These are phyloP conservation scores for Hevea brasiliensis DNA, from an alignment of 345 rosid genomes.

Conservation along the genomic window DNA sequence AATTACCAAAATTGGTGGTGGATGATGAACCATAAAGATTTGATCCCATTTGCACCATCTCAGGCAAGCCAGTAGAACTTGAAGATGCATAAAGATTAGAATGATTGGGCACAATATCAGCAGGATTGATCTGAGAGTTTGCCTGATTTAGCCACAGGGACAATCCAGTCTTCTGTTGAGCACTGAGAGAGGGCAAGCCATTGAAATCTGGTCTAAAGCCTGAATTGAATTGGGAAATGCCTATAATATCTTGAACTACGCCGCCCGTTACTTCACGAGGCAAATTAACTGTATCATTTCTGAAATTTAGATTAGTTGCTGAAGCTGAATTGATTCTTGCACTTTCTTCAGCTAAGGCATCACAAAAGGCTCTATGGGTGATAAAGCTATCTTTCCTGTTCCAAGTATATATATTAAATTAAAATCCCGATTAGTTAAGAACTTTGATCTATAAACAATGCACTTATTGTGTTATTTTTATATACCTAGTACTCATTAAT, in stretches of 20 bases:
- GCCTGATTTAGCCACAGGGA: conserved; percentile 28
- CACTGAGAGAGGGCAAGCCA: conserved; percentile 25
- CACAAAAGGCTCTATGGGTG: conserved; percentile 95
- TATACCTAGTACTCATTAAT: conserved; percentile 21
- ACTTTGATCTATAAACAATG: background rate
- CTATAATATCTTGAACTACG: conserved; percentile 49
- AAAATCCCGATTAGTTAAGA: conserved; percentile 12
- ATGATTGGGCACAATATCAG: conserved; percentile 6
- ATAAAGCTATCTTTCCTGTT: conserved; percentile 93
- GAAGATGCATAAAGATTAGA: conserved; percentile 17
- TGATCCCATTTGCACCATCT: conserved; percentile 57
- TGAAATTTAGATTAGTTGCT: conserved; percentile 58
- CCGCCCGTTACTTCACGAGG: conserved; percentile 49
- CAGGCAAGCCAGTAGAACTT: conserved; percentile 45
- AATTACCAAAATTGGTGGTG: conserved; percentile 45
- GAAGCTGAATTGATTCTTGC: conserved; percentile 55
- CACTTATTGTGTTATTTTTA: background rate
- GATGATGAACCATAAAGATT: conserved; percentile 55
- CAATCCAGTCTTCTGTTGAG: conserved; percentile 33
- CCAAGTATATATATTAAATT: background rate
- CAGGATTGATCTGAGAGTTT: conserved; percentile 17
- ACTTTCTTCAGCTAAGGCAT: conserved; percentile 83
- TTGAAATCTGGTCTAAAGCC: conserved; percentile 50
- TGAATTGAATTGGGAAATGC: conserved; percentile 47
- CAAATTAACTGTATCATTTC: conserved; percentile 45